Percentiles rank a stretch among this genome's conserved stretches.
Evolutionary conservation across 2,329 filamentous ascomycete species (phyloP).

Genomic region (Aspergillus awamori): DNA sequence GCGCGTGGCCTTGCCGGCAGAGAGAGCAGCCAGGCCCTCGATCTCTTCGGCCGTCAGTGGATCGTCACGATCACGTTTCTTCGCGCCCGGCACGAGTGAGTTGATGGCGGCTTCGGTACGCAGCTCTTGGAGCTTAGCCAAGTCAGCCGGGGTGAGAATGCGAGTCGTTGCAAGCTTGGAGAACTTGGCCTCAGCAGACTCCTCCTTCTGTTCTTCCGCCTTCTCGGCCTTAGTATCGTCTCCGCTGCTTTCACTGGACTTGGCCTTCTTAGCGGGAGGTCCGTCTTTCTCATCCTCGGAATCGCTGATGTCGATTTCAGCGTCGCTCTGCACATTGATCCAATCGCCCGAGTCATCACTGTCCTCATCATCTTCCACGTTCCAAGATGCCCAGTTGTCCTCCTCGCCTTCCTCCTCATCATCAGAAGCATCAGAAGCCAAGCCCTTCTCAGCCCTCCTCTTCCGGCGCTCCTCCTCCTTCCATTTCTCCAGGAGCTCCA

Average conservation of each 20-base stretch:
- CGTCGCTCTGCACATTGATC: slow-evolving; percentile 87
- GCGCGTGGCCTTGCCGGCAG: slow-evolving; percentile 75
- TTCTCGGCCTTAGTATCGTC: slow-evolving; percentile 29
- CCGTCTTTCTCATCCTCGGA: slow-evolving; percentile 69
- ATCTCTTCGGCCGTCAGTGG: slow-evolving; percentile 89
- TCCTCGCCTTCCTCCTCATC: slow-evolving; percentile 65
- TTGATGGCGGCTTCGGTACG: slow-evolving; percentile 73
- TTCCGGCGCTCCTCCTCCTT: slow-evolving; percentile 85
- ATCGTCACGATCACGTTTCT: slow-evolving; percentile 75
- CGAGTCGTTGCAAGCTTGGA: slow-evolving; percentile 76
- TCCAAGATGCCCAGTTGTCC: slow-evolving; percentile 62
- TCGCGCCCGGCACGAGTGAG: slow-evolving; percentile 56
- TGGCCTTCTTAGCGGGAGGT: slow-evolving; percentile 67
- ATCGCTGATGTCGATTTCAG: slow-evolving; percentile 72
- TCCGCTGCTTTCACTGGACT: slow-evolving; percentile 37
- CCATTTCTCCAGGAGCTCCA: slow-evolving; percentile 89
- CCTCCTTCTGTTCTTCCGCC: slow-evolving; percentile 34
- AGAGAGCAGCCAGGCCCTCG: slow-evolving; percentile 77
- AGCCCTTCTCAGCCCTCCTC: slow-evolving; percentile 69
- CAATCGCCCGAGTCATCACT: slow-evolving; percentile 81
- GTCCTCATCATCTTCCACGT: slow-evolving; percentile 60
- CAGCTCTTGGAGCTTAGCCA: slow-evolving; percentile 91
- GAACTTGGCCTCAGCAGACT: slow-evolving; percentile 47
- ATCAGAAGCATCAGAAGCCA: slow-evolving; percentile 63
- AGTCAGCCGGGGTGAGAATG: slow-evolving; percentile 91